Conservation (phyloP, 306 rosid species). For the Corylus avellana region DNA sequence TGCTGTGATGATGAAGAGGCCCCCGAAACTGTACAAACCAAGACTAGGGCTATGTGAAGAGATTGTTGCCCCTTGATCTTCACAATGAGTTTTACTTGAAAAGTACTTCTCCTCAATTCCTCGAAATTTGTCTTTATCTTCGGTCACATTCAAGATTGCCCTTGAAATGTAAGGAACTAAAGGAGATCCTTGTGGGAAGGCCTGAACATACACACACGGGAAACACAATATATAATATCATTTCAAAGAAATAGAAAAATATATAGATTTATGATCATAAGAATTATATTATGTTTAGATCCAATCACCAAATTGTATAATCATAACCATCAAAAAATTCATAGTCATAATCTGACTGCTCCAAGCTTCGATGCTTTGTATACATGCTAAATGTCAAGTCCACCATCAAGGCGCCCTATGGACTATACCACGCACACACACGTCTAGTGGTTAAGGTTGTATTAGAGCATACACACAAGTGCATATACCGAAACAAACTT, state of each 20-base stretch:
- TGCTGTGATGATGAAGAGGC: slow-evolving; percentile 47
- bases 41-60: slow-evolving; percentile 26
- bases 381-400: no score
- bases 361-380: no score
- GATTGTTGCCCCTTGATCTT: slow-evolving; percentile 15
- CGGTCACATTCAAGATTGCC: slow-evolving; percentile 47
- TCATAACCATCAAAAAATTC: no score
- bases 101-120: slow-evolving; percentile 31
- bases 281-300: no score
- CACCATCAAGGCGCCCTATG: no score
- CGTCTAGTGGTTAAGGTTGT: no score
- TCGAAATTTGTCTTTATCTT: slow-evolving; percentile 26
- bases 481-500: no score
- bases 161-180: slow-evolving; percentile 43
- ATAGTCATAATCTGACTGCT: no score
- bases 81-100: not conserved
- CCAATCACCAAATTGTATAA: no score
- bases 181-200: slow-evolving; percentile 43
- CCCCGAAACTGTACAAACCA: slow-evolving; percentile 37
- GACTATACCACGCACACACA: no score
- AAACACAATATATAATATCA: not conserved
- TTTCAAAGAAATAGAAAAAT: not conserved
- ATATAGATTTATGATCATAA: no score
- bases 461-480: no score
- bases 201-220: slow-evolving; percentile 20